Evolutionary conservation across 2,329 filamentous ascomycete species (phyloP).

Genomic region (Ophiostoma himal-ulmi): DNA sequence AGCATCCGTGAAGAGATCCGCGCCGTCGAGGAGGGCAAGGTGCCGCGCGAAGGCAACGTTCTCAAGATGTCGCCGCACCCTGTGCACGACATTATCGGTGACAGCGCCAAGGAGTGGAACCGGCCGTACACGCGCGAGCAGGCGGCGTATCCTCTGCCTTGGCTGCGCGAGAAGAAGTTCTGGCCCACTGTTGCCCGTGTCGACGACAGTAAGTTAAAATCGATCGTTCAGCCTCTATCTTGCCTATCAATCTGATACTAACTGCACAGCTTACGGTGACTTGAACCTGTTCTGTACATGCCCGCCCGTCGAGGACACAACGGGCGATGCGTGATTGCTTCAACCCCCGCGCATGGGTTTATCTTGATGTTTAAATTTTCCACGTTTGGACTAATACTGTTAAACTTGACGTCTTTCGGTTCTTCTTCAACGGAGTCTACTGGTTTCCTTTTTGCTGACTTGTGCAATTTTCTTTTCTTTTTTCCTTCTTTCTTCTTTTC

Average conservation of each 20-base stretch:
- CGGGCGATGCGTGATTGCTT: conserved; percentile 28
- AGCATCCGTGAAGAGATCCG: conserved; percentile 80
- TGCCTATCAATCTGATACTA: conserved; percentile 20
- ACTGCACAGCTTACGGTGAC: conserved; percentile 70
- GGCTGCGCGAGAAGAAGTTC: conserved; percentile 91
- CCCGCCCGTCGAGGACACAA: conserved; percentile 68
- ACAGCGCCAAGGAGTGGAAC: conserved; percentile 59
- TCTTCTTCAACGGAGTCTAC: conserved; percentile 1
- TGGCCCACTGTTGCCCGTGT: conserved; percentile 85
- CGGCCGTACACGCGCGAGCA: conserved; percentile 73
- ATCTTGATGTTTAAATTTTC: background rate
- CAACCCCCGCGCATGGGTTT: background rate
- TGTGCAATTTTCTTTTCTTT: conserved; percentile 7
- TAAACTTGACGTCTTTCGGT: conserved; percentile 19
- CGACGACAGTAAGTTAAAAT: conserved; percentile 66
- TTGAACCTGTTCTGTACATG: conserved; percentile 93
- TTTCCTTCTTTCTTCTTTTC: too few species aligned
- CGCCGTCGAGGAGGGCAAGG: conserved; percentile 71
- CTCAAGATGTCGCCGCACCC: conserved; percentile 87
- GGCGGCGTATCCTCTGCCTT: conserved; percentile 80
- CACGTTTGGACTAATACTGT: background rate
- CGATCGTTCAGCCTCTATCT: background rate
- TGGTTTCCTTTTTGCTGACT: background rate
- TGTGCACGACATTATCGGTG: conserved; percentile 67
- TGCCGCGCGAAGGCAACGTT: conserved; percentile 71